Evolutionary conservation across 768 basidiomycete genomes (phyloP).

Genomic region (Phylloporus scabripes): DNA sequence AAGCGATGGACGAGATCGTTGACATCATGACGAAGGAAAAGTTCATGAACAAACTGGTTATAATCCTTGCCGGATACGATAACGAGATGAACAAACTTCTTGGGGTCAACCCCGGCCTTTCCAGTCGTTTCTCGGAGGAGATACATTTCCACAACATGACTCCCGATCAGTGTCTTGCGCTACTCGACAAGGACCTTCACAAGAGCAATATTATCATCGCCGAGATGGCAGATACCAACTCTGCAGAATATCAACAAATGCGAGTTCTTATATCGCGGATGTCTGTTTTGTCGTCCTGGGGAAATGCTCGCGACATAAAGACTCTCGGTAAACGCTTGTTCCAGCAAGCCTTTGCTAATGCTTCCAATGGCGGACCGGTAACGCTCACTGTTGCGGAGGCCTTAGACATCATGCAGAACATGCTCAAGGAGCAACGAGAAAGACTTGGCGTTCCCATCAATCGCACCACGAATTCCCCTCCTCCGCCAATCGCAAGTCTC

Average conservation of each 20-base stretch:
- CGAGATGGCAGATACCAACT: conserved; percentile 22
- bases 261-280: conserved; percentile 16
- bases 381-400: conserved; percentile 27
- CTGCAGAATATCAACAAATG: background rate
- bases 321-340: conserved; percentile 33
- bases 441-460: conserved; percentile 21
- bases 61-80: conserved; percentile 69
- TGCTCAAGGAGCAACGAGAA: conserved; percentile 23
- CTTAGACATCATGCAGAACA: conserved; percentile 20
- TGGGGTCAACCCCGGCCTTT: conserved; percentile 53
- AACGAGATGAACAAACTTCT: conserved; percentile 59
- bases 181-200: conserved; percentile 44
- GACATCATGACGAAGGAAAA: conserved; percentile 52
- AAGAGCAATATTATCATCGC: conserved; percentile 38
- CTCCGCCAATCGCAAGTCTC: conserved; percentile 15
- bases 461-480: conserved; percentile 2
- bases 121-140: conserved; percentile 43
- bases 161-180: conserved; percentile 42
- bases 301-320: conserved; percentile 62
- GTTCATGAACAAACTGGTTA: conserved; percentile 54
- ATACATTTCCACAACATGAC: conserved; percentile 50
- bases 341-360: background rate
- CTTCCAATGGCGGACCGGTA: background rate
- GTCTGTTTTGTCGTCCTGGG: conserved; percentile 51
- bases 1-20: conserved; percentile 70